Base-by-base conservation (phyloP, 2,329 filamentous ascomycete genomes). In the Fusarium setosum region DNA sequence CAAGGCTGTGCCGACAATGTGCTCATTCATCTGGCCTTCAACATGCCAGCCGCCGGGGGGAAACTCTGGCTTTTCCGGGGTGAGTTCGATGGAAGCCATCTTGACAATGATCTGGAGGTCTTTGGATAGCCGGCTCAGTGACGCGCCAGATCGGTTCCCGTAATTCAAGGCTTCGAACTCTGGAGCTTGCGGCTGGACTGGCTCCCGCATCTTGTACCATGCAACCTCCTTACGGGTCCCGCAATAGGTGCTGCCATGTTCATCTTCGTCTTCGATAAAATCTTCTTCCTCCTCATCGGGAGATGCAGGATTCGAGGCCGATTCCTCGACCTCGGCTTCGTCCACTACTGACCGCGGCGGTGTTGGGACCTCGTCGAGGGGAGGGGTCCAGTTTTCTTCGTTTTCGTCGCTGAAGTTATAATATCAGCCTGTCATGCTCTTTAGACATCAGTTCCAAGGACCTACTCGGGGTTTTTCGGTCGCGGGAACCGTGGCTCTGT, bases 21-120 rank as follows among this genome's bases (percentile, higher is more conserved):
- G 70, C 26, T 75, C 73, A 5, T 74, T 74, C 63, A 71, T 67
- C 34, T 69, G 67, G 0, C 72, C 73, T 8, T 74, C 73, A 0
- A 73, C 55, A 10, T 72, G 69, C 70, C 69, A 72, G 5, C 53
- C 50, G 4, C 71, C 71, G 0, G 24, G 9, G 1, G 68, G 68
- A 1, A 60, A 70, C 0, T 5, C 6, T 2, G 86, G 63, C 2
- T 37, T 67, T 0, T 67, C 45, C 0, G 63, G 59, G 0, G 63
- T 66, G 4, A 66, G 32, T 8, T 66, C 63, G 2, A 66, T 66
- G 1, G 63, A 67, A 0, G 63, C 82, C 64, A 92, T 78, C 69
- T 90, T 90, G 29, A 90, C 83, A 48, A 91, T 87, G 32, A 91
- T 74, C 67, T 92, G 89, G 3, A 73, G 44, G 0, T 63, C 48